These are phyloP conservation scores for Stylosanthes scabra DNA, from an alignment of 331 rosid genomes.

Conservation along the genomic window DNA sequence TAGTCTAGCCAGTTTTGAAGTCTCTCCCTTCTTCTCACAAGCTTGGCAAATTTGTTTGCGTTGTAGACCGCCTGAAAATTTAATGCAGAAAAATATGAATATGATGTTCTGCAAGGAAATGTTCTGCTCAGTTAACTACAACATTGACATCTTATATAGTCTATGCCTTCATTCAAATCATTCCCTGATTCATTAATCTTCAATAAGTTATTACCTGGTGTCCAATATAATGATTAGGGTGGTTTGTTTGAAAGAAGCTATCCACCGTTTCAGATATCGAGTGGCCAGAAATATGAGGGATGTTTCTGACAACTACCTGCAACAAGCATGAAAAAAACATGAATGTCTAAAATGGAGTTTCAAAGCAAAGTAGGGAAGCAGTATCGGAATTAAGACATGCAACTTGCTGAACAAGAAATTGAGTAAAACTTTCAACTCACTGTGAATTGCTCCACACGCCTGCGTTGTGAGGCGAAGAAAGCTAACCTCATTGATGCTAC, in stretches of 20 bases:
- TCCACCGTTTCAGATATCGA: conserved; percentile 73
- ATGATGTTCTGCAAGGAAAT: conserved; percentile 15
- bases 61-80: conserved; percentile 85
- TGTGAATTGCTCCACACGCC: conserved; percentile 89
- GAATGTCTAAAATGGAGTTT: conserved; percentile 24
- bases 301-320: conserved; percentile 88
- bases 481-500: conserved; percentile 75
- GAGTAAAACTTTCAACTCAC: conserved; percentile 53
- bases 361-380: not conserved
- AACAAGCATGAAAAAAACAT: conserved; percentile 35
- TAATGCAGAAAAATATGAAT: conserved; percentile 29
- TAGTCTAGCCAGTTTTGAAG: conserved; percentile 95
- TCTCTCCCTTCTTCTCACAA: conserved; percentile 73
- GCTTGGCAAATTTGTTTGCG: conserved; percentile 85
- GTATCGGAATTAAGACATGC: not conserved
- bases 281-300: conserved; percentile 73
- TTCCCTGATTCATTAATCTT: conserved; percentile 9
- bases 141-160: not conserved
- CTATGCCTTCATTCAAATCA: conserved; percentile 15
- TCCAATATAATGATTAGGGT: conserved; percentile 83
- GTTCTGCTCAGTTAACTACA: conserved; percentile 1
- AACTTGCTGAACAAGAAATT: not conserved
- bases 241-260: conserved; percentile 79
- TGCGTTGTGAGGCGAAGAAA: conserved; percentile 78
- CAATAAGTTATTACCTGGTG: conserved; percentile 78